A percentile compares a stretch with the other conserved stretches of the same genome.
These are phyloP conservation scores for Wickerhamomyces hampshirensis DNA, from an alignment of 805 yeast species.

Conservation along the genomic window DNA sequence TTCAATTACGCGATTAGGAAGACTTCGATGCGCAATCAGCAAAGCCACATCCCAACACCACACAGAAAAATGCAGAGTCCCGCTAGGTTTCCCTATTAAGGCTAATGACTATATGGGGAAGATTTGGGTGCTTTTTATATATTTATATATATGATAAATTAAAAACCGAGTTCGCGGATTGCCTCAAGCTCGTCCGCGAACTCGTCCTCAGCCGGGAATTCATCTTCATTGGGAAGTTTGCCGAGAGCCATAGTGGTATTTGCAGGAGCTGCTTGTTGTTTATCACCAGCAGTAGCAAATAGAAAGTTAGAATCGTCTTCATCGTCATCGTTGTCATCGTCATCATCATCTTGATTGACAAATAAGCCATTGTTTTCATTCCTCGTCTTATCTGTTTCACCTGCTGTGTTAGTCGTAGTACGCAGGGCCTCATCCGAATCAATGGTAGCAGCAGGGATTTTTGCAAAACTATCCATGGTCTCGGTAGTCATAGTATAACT, in stretches of 20 bases:
- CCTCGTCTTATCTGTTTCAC: background rate
- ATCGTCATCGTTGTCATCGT: conserved; percentile 6
- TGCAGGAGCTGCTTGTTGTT: background rate
- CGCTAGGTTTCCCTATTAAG: background rate
- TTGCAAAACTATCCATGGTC: too few relatives aligned
- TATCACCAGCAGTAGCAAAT: background rate
- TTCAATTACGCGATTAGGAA: background rate
- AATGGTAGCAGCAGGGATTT: too few relatives aligned
- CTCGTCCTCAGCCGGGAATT: conserved; percentile 13
- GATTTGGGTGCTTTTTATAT: too few relatives aligned
- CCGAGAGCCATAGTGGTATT: background rate
- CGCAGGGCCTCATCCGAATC: too few relatives aligned
- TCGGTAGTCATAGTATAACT: conserved; percentile 2
- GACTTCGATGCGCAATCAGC: background rate
- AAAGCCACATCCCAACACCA: background rate
- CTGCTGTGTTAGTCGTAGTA: too few relatives aligned
- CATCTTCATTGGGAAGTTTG: conserved; percentile 7
- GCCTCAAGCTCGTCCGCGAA: conserved; percentile 24
- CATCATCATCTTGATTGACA: conserved; percentile 5
- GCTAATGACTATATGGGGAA: too few relatives aligned
- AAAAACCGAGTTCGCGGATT: conserved; percentile 14
- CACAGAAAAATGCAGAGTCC: background rate
- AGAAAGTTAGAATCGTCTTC: conserved; percentile 7
- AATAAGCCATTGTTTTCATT: background rate
- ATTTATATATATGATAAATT: too few relatives aligned